Conservation (phyloP, 2,329 filamentous ascomycete species). For the Ophiobolus disseminans region DNA sequence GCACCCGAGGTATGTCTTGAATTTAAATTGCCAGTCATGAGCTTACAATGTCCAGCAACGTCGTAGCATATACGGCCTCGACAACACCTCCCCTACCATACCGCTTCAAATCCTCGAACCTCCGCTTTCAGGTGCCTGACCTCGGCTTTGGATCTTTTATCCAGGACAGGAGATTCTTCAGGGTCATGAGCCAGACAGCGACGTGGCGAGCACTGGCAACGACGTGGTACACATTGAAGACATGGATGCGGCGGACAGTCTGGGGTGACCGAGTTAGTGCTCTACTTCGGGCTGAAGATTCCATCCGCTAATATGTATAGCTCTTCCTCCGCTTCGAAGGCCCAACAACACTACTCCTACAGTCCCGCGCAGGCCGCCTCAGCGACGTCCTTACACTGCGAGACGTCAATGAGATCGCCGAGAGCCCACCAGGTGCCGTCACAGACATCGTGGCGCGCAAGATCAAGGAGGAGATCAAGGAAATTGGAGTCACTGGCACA, state of each 20-base stretch:
- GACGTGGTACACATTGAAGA: constrained; percentile 73
- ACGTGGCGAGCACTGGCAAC: constrained; percentile 74
- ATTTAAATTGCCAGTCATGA: background rate
- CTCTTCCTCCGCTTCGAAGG: constrained; percentile 91
- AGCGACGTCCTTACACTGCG: constrained; percentile 77
- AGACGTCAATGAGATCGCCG: constrained; percentile 90
- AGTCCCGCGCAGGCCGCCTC: constrained; percentile 81
- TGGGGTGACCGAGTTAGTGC: constrained; percentile 81
- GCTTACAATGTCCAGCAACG: constrained; percentile 63
- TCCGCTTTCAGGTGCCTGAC: constrained; percentile 80
- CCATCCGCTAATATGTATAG: constrained; percentile 40
- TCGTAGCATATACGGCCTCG: constrained; percentile 86
- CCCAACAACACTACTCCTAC: constrained; percentile 83
- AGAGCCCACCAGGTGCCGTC: constrained; percentile 75
- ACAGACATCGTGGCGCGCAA: constrained; percentile 58
- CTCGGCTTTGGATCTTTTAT: constrained; percentile 68
- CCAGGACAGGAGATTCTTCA: constrained; percentile 75
- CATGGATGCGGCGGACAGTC: constrained; percentile 78
- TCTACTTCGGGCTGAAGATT: constrained; percentile 1
- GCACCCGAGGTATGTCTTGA: constrained; percentile 69
- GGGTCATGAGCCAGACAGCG: constrained; percentile 72
- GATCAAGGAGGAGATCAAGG: constrained; percentile 47
- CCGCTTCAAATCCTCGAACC: constrained; percentile 77
- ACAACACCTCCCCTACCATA: constrained; percentile 80
- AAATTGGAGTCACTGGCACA: constrained; percentile 29